A percentile compares a stretch with the other conserved stretches of the same genome.
These are phyloP conservation scores for Elasticomyces elasticus DNA, from an alignment of 495 filamentous ascomycete genomes.

Conservation along the genomic window DNA sequence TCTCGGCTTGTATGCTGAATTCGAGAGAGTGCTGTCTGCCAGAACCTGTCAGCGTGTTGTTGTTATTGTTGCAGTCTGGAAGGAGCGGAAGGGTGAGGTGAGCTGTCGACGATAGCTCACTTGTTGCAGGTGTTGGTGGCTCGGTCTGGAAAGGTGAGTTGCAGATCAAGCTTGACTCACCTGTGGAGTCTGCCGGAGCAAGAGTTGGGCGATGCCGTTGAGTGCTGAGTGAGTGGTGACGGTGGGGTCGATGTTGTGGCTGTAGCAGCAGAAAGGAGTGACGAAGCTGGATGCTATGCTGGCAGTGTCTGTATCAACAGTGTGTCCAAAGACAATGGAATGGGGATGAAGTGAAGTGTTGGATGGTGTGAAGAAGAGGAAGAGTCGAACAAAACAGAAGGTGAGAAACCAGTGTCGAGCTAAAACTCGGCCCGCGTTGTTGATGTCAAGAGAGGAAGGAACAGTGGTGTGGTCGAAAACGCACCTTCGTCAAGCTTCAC, in stretches of 20 bases:
- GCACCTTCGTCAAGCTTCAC: background rate
- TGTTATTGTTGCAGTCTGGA: background rate
- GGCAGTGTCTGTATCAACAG: constrained; percentile 7
- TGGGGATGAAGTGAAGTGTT: background rate
- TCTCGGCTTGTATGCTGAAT: background rate
- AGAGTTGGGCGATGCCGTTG: constrained; percentile 8
- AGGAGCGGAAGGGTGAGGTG: background rate
- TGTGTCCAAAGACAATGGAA: constrained; percentile 17
- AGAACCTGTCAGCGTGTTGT: background rate
- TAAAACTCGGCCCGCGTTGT: too few species aligned
- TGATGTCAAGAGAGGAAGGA: background rate
- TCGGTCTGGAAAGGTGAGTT: background rate
- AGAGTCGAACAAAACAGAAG: background rate
- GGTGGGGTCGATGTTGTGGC: constrained; percentile 12
- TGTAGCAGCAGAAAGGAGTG: constrained; percentile 19
- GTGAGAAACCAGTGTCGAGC: too few species aligned
- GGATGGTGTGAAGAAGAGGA: constrained; percentile 9
- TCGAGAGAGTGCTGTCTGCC: background rate
- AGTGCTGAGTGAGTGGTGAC: constrained; percentile 4
- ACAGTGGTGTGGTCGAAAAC: background rate
- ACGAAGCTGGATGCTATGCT: constrained; percentile 16
- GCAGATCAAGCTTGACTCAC: constrained; percentile 3
- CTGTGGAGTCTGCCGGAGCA: constrained; percentile 1
- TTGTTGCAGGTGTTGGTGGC: background rate
- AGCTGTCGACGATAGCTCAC: background rate